Conservation (phyloP, 768 basidiomycete species). For the Auriscalpium orientale region DNA sequence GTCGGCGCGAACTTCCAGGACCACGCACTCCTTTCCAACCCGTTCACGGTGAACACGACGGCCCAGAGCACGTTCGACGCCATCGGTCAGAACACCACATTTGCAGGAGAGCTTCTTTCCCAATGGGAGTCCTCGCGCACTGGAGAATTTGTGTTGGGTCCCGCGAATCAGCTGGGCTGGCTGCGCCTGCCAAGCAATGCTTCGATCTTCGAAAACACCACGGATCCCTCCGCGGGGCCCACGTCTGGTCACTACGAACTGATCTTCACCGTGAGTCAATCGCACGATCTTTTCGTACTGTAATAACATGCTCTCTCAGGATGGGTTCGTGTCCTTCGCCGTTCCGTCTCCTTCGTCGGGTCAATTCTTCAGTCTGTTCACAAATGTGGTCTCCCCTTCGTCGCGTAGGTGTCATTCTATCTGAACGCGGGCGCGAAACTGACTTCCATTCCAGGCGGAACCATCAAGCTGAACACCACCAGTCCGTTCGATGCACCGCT, state of each 20-base stretch:
- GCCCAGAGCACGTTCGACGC: neutral
- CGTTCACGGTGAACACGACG: slow-evolving; percentile 1
- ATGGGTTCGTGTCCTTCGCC: slow-evolving; percentile 3
- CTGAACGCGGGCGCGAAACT: no score
- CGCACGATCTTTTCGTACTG: neutral
- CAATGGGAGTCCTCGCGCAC: neutral
- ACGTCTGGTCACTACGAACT: slow-evolving; percentile 1
- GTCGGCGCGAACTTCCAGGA: slow-evolving; percentile 1
- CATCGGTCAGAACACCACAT: neutral
- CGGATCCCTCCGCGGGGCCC: slow-evolving; percentile 2
- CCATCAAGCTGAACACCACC: slow-evolving; percentile 31
- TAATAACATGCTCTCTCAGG: neutral
- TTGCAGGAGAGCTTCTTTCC: neutral
- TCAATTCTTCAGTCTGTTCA: slow-evolving; percentile 4
- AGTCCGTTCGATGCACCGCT: slow-evolving; percentile 39
- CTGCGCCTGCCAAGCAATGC: neutral
- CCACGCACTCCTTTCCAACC: neutral
- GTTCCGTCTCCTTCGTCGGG: neutral
- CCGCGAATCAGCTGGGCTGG: slow-evolving; percentile 5
- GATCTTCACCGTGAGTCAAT: neutral
- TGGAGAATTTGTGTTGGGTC: neutral
- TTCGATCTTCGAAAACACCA: neutral
- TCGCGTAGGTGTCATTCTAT: slow-evolving; percentile 1
- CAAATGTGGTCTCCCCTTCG: slow-evolving; percentile 5
- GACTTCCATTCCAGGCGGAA: slow-evolving; percentile 24